These are phyloP conservation scores for Forsythia viridissima DNA, from an alignment of 257 asterid species.

Conservation along the genomic window DNA sequence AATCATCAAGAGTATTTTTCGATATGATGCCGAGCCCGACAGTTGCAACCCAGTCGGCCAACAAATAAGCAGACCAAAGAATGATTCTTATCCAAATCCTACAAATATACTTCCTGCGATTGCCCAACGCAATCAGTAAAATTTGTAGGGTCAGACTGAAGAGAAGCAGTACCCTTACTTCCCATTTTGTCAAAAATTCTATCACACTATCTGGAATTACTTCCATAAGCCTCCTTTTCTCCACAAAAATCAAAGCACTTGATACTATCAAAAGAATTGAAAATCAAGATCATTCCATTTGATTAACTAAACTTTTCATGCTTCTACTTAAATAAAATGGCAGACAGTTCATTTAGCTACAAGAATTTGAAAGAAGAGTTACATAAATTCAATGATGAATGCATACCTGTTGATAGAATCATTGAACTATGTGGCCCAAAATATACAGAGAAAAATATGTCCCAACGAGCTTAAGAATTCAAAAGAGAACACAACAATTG, in stretches of 20 bases:
- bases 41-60: slow-evolving; percentile 52
- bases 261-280: slow-evolving; percentile 27
- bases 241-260: slow-evolving; percentile 27
- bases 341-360: neutral
- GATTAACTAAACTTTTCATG: neutral
- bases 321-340: neutral
- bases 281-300: slow-evolving; percentile 1
- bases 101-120: slow-evolving; percentile 38
- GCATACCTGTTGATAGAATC: neutral
- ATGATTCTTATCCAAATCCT: slow-evolving; percentile 40
- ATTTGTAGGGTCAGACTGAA: slow-evolving; percentile 45
- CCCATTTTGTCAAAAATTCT: slow-evolving; percentile 38
- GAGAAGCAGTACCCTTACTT: slow-evolving; percentile 33
- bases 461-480: neutral
- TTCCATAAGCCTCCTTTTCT: slow-evolving; percentile 33
- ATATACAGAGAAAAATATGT: neutral
- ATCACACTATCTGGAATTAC: slow-evolving; percentile 27
- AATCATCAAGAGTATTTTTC: slow-evolving; percentile 34
- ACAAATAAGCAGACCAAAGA: slow-evolving; percentile 49
- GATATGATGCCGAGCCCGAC: slow-evolving; percentile 48
- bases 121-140: slow-evolving; percentile 36
- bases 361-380: neutral
- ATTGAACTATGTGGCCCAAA: neutral
- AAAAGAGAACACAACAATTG: neutral
- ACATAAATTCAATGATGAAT: neutral